Base-by-base conservation (phyloP, 2,329 filamentous ascomycete genomes). In the Drechslerella dactyloides region DNA sequence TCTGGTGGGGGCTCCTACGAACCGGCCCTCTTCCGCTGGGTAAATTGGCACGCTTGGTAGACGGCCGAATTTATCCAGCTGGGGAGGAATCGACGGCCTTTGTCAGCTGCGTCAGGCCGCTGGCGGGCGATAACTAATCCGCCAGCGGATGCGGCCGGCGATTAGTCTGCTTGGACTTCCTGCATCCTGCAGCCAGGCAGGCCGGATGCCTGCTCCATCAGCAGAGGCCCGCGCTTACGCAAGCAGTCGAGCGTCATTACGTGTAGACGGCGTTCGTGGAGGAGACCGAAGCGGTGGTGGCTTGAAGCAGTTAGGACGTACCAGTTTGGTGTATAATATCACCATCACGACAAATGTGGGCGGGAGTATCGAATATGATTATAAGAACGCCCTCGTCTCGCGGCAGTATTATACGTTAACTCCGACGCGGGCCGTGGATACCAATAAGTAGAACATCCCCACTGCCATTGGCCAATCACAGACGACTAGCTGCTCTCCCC, bases 31-130 rank as follows among this genome's bases (percentile, higher is more conserved):
- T 24, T 17, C 40, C 23, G 7, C 55, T 59, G 55, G 55, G 24
- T 59, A 59, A 59, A 59, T 55, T 37, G 23, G 30, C 27, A 40
- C 10, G 17, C 11, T 23, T 40, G 7, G 1, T 13, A 30, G n/a
- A 37, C 13, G 8, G 13, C 19, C 19, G 53, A 19, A 42, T 50
- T 50, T 59, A 48, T 17, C 55, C 40, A 59, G 35, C 3, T 21
- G 40, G 3, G 19, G 4, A n/a, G 13, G 13, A n/a, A n/a, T n/a
- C 40, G 17, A 21, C 3, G 2, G 2, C 17, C 44, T 48, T 48
- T 48, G 44, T 48, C 15, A 48, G 44, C 44, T 21, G 44, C 19
- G n/a, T 48, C 19, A 48, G 44, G 19, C 19, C 17, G 44, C 19
- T 19, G 15, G n/a, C 15, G 19, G n/a, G n/a, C 15, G 44, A 48